Evolutionary conservation across 2,329 filamentous ascomycete genomes (phyloP), one percentile per base, ranked within the genome.

Genomic region (Hymenoscyphus occultus): DNA sequence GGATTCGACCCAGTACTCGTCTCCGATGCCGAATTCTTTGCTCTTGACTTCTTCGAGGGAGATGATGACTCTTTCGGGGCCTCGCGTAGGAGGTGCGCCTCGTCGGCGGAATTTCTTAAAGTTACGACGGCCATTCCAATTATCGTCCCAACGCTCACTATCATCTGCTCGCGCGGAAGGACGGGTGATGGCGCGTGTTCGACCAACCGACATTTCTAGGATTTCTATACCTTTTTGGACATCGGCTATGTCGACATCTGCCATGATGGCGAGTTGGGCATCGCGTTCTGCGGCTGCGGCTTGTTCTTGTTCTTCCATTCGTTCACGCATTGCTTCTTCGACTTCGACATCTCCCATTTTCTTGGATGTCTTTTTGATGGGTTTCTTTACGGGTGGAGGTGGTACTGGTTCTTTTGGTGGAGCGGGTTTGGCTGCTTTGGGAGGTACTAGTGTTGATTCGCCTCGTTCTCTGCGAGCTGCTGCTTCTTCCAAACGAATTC

Each of bases 101-200:
- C 85, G 82, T 63, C 81, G 82, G 28, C 83, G 82, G 74, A 99
- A 99, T 71, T 87, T 90, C 77, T 99, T 99, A 80, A 97, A 99
- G 74, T 99, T 98, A 77, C 92, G 94, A 56, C 94, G 84, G 0
- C 94, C 95, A 74, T 97, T 96, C 95, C 95, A 99, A 48, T 83
- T 83, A 0, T 92, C 87, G 70, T 97, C 86, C 93, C 94, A 97
- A 51, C 91, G 83, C 5, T 88, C 85, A 19, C 82, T 78, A 40
- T 76, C 76, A n/a, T 79, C 74, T 19, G 73, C 76, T 61, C 78
- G 78, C 5, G 54, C 56, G 1, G 61, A 67, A 39, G 70, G 64
- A 63, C 72, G 67, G 61, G 71, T 71, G 72, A 69, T 70, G 68
- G 67, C 62, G 67, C 54, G 73, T 72, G 73, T 70, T 68, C 73